phyloP scores from a whole-genome alignment of 495 filamentous ascomycete species.

The Hyaloscypha bicolor region DNA sequence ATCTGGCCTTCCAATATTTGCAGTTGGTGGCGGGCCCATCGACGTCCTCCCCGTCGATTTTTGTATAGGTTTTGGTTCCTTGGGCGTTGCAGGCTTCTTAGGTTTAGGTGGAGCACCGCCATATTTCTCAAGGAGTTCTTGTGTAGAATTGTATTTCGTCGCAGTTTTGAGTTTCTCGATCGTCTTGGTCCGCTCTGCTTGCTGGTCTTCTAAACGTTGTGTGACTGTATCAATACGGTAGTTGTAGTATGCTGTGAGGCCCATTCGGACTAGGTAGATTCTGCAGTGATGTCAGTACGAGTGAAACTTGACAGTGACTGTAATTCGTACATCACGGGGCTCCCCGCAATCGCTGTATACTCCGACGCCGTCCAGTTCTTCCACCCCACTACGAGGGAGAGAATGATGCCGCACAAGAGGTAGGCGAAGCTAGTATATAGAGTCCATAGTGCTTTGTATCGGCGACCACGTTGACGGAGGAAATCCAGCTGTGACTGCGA shows the following conservation, averaged over 20 bases:
- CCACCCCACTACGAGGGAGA: conserved; percentile 84
- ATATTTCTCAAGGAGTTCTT: conserved; percentile 93
- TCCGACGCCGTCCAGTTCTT: conserved; percentile 73
- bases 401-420: conserved; percentile 77
- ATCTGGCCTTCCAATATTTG: conserved; percentile 66
- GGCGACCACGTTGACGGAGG: conserved; percentile 69
- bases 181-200: conserved; percentile 77
- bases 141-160: conserved; percentile 93
- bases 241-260: conserved; percentile 70
- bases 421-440: conserved; percentile 90
- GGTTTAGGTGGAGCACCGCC: conserved; percentile 63
- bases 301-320: background rate
- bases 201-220: conserved; percentile 67
- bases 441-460: conserved; percentile 83
- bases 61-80: conserved; percentile 20
- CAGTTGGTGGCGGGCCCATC: conserved; percentile 66
- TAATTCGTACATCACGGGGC: conserved; percentile 70
- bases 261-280: conserved; percentile 39
- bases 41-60: conserved; percentile 20
- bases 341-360: conserved; percentile 74
- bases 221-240: conserved; percentile 74
- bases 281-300: conserved; percentile 28
- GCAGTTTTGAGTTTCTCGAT: conserved; percentile 93
- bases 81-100: conserved; percentile 21
- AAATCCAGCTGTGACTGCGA: conserved; percentile 70